Conservation (phyloP, 345 rosid species). For the Microthlaspi erraticum region DNA sequence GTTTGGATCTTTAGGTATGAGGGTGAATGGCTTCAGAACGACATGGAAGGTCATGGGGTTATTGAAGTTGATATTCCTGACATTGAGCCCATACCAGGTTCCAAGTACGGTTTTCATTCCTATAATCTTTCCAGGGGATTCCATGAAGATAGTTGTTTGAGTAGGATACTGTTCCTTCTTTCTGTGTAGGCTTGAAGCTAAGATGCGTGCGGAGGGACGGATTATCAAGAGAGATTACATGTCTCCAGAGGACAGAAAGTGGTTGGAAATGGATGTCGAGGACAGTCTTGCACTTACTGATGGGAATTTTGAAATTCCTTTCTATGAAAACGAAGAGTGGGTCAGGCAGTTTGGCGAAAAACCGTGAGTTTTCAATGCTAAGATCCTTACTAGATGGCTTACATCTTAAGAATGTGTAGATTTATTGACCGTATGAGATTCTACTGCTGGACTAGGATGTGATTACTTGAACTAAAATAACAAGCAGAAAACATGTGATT, state of each 20-base stretch:
- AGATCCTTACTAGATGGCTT: slow-evolving; percentile 22
- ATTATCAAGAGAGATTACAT: slow-evolving; percentile 77
- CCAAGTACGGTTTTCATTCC: slow-evolving; percentile 63
- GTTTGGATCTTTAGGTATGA: slow-evolving; percentile 64
- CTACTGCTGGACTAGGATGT: slow-evolving; percentile 10
- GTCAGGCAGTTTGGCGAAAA: slow-evolving; percentile 68
- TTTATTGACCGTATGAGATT: slow-evolving; percentile 16
- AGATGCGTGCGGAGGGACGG: slow-evolving; percentile 93
- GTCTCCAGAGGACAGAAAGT: slow-evolving; percentile 85
- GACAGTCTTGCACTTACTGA: slow-evolving; percentile 62
- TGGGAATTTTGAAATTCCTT: slow-evolving; percentile 64
- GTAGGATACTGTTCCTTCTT: slow-evolving; percentile 13
- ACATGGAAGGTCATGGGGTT: slow-evolving; percentile 92
- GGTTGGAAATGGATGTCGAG: slow-evolving; percentile 97
- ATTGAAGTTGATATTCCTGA: slow-evolving; percentile 92
- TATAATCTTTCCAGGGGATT: neutral
- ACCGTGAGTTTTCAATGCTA: slow-evolving; percentile 64
- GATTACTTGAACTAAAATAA: neutral
- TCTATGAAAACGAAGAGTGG: slow-evolving; percentile 81
- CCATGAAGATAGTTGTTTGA: slow-evolving; percentile 9
- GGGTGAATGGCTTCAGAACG: slow-evolving; percentile 95
- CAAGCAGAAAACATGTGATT: neutral
- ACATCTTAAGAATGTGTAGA: slow-evolving; percentile 4
- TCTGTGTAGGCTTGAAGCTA: slow-evolving; percentile 75
- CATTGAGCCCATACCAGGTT: slow-evolving; percentile 88